Conservation (phyloP, 176 grass and related monocot genomes). For the Aegilops bicornis region DNA sequence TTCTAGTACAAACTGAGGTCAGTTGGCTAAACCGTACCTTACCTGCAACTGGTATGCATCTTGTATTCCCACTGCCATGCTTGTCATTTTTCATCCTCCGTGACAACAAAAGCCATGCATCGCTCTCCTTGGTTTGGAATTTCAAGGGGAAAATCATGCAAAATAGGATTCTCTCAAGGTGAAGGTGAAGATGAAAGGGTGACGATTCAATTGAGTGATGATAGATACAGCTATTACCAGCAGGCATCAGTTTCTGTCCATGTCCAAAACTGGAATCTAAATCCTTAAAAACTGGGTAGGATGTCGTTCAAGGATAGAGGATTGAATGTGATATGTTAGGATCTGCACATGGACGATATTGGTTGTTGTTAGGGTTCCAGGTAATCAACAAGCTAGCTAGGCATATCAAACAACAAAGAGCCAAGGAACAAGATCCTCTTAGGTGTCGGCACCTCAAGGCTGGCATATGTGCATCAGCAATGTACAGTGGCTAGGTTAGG, state of each 20-base stretch:
- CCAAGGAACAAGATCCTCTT: constrained; percentile 29
- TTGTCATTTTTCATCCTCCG: not conserved
- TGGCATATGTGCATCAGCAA: constrained; percentile 5
- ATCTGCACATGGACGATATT: constrained; percentile 23
- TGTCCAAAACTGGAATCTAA: constrained; percentile 33
- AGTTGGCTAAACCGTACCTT: too few species aligned
- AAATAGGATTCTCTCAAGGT: constrained; percentile 36
- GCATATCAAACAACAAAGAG: not conserved
- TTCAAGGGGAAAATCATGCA: not conserved
- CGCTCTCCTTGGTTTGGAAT: not conserved
- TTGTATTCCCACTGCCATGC: not conserved
- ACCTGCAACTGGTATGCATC: not conserved
- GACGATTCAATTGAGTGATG: not conserved
- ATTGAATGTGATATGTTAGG: constrained; percentile 37
- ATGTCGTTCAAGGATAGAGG: not conserved
- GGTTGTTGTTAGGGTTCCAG: constrained; percentile 26
- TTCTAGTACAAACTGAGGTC: not conserved
- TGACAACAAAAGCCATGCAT: too few species aligned
- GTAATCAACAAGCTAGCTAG: constrained; percentile 19
- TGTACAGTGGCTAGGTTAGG: constrained; percentile 23
- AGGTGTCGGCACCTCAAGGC: constrained; percentile 25
- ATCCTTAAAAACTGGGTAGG: constrained; percentile 1
- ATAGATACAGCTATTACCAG: constrained; percentile 2
- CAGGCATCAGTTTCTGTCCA: constrained; percentile 5
- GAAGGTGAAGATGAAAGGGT: constrained; percentile 22